Conservation (phyloP, 495 filamentous ascomycete genomes). For the Trichoderma orchidacearum region DNA sequence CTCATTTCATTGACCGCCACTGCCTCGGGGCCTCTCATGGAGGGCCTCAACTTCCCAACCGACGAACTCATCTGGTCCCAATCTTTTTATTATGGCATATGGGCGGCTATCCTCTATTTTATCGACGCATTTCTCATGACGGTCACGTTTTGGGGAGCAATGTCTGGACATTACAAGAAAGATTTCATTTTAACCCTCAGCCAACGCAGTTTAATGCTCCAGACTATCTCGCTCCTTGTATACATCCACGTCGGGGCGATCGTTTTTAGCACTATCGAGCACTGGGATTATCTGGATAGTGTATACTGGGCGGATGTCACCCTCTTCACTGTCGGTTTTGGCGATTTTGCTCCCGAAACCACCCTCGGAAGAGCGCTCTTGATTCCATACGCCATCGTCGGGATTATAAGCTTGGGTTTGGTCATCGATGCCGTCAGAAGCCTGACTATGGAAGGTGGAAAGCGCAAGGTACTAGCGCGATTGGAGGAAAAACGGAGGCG, state of each 20-base stretch:
- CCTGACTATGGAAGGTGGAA: slow-evolving; percentile 65
- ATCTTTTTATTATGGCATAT: slow-evolving; percentile 70
- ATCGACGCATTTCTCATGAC: slow-evolving; percentile 57
- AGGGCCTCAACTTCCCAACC: slow-evolving; percentile 19
- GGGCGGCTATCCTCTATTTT: slow-evolving; percentile 65
- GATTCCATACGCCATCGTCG: slow-evolving; percentile 68
- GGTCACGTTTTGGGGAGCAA: slow-evolving; percentile 54
- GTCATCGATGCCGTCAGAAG: slow-evolving; percentile 72
- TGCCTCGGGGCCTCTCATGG: slow-evolving; percentile 35
- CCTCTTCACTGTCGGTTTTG: slow-evolving; percentile 72
- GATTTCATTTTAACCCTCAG: slow-evolving; percentile 59
- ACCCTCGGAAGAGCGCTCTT: slow-evolving; percentile 48
- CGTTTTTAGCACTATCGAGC: slow-evolving; percentile 58
- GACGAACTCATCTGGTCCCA: slow-evolving; percentile 50
- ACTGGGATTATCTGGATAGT: slow-evolving; percentile 65
- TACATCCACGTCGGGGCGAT: slow-evolving; percentile 65
- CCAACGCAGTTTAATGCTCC: slow-evolving; percentile 77
- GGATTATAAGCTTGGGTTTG: slow-evolving; percentile 71
- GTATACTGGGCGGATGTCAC: slow-evolving; percentile 81
- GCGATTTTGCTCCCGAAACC: slow-evolving; percentile 47
- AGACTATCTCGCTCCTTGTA: slow-evolving; percentile 65
- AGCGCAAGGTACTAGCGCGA: slow-evolving; percentile 51
- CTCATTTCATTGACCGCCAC: slow-evolving; percentile 46
- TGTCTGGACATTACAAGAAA: slow-evolving; percentile 45
- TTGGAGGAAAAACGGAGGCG: slow-evolving; percentile 57